Evolutionary conservation across 208 protist genomes (phyloP), one percentile per base, ranked within the genome.

Genomic region (Novymonas esmeraldas): DNA sequence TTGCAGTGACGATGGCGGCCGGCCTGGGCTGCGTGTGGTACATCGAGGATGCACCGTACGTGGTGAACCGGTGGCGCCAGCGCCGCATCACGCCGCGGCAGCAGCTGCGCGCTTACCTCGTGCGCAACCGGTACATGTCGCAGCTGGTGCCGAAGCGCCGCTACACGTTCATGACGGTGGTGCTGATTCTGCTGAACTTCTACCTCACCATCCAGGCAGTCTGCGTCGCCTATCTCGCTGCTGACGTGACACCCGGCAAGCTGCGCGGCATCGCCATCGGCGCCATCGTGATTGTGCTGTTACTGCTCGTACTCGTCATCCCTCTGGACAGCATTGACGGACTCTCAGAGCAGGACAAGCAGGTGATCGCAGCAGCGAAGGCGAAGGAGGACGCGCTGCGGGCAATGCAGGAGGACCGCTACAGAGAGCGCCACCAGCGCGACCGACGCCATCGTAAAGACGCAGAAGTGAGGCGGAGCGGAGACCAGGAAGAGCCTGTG

Each of bases 101-200:
- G 51, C 64, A 64, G 42, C 65, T 87, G 7, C 67, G 54, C 20
- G 60, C 50, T 10, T 73, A 79, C 55, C 76, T 84, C 38, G 72
- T 87, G 20, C 82, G 78, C 1, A 84, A 84, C 57, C 78, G 82
- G 31, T 87, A 84, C 65, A 84, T 84, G 77, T 75, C 77, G 0
- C 77, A 87, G 67, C 63, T 87, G 3, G 55, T 89, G 31, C 80
- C 84, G 6, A 62, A 79, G 39, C 78, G 79, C 14, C 84, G 81
- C 36, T 80, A 75, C 39, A 13, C 26, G 20, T 62, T 90, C 36
- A 31, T 76, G 24, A 63, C 67, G 39, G 2, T 64, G 13, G 34
- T 83, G 3, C 59, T 90, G 6, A 14, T 87, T 24, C 36, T 81
- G 16, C 50, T 84, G 29, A 90, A 90, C 70, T 42, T 85, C 4